Base-by-base conservation (phyloP, 768 basidiomycete genomes). In the Boletus rex-veris region DNA sequence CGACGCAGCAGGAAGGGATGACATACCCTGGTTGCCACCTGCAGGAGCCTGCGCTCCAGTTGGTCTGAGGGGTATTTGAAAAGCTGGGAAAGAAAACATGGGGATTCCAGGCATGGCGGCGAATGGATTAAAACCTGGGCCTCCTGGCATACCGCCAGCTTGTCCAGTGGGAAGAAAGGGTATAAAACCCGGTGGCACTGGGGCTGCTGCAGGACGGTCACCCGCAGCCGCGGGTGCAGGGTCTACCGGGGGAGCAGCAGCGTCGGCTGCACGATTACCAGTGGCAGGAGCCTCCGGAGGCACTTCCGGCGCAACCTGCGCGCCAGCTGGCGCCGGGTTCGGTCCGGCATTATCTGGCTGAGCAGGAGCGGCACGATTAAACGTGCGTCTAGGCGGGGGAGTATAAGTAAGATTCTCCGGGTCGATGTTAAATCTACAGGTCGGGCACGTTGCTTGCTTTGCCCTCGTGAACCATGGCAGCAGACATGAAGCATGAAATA, bases 381-480 rank as follows among this genome's bases (percentile, higher is more conserved):
- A 63, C 21, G 48, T 24, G 24, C 51, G 67, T 56, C 64, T 58
- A 16, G 62, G 47, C 10, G 26, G 55, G 3, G 64, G 61, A 35
- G 61, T 60, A 50, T 75, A 82, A 0, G 87, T 89, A 43, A 90
- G 68, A 52, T 84, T 84, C 51, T 89, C 84, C 0, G 90, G 90
- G 63, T 92, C 90, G 50, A 92, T 80, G 58, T 92, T 84, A 62
- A 92, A 92, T 57, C 90, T 74, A 70, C 90, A 92, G 0, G 87
- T 88, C 0, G 90, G 90, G 59, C 90, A 92, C 2, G 90, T 91
- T 18, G 90, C 90, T 58, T 87, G 86, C 40, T 76, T 78, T 11
- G 88, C 86, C 53, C 86, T 76, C 4, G 89, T 82, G 68, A 92
- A 92, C 90, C 90, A 92, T 1, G 90, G 90, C 10, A 87, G 66